These are phyloP conservation scores for Pseudogymnoascus pannorum DNA, from an alignment of 2,329 filamentous ascomycete genomes.

Conservation along the genomic window DNA sequence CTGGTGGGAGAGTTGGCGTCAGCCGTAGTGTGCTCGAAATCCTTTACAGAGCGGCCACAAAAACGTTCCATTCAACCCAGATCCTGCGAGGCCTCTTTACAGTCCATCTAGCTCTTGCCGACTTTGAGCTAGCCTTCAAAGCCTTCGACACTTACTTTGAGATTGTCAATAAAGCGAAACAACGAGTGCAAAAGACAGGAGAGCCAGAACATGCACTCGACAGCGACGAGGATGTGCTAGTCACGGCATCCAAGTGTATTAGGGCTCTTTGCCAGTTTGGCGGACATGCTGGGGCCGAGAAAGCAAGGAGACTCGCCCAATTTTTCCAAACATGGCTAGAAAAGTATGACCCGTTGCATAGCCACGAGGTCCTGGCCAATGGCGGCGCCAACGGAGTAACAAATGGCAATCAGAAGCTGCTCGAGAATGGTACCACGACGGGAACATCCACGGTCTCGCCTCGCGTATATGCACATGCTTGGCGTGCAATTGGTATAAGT, in stretches of 20 bases:
- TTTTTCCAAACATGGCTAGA: slow-evolving; percentile 71
- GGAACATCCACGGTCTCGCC: slow-evolving; percentile 40
- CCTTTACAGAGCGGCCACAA: slow-evolving; percentile 82
- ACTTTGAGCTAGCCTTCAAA: slow-evolving; percentile 86
- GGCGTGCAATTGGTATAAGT: slow-evolving; percentile 78
- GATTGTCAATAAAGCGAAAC: slow-evolving; percentile 78
- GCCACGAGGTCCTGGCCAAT: slow-evolving; percentile 18
- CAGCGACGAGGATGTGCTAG: slow-evolving; percentile 66
- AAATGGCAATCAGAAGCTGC: slow-evolving; percentile 10
- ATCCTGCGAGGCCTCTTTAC: slow-evolving; percentile 81
- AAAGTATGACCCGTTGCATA: slow-evolving; percentile 37
- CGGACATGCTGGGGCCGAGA: slow-evolving; percentile 65
- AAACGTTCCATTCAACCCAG: slow-evolving; percentile 90
- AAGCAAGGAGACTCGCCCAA: slow-evolving; percentile 61
- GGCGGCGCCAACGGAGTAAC: slow-evolving; percentile 12
- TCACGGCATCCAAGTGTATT: slow-evolving; percentile 74
- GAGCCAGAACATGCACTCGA: slow-evolving; percentile 67
- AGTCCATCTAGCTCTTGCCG: slow-evolving; percentile 78
- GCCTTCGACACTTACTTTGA: slow-evolving; percentile 89
- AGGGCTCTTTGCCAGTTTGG: slow-evolving; percentile 78
- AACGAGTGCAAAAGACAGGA: slow-evolving; percentile 71
- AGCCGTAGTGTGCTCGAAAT: slow-evolving; percentile 76
- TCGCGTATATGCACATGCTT: slow-evolving; percentile 59
- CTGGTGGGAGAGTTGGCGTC: slow-evolving; percentile 68
- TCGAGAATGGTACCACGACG: slow-evolving; percentile 17